These are phyloP conservation scores for Pyrus hybrid DNA, from an alignment of 331 rosid species.

Conservation along the genomic window DNA sequence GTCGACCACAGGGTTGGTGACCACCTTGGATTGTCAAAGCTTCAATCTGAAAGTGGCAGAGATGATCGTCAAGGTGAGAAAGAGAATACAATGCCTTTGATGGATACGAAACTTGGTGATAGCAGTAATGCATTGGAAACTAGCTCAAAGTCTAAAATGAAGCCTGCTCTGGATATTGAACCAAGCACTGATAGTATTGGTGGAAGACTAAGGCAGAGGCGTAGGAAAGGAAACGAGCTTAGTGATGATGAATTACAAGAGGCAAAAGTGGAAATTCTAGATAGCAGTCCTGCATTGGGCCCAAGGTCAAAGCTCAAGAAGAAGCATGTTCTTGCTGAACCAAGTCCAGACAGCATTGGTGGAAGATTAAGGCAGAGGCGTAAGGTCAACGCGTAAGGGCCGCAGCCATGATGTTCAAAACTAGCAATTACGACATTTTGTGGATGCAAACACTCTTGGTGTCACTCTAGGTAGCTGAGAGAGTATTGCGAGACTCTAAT, in stretches of 20 bases:
- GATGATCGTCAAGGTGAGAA: conserved; percentile 2
- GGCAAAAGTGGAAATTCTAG: not conserved
- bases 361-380: conserved; percentile 31
- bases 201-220: conserved; percentile 15
- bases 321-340: conserved; percentile 11
- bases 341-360: conserved; percentile 10
- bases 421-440: not conserved
- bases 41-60: conserved; percentile 2
- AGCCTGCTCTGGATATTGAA: conserved; percentile 1
- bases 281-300: not conserved
- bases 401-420: not conserved
- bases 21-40: conserved; percentile 1
- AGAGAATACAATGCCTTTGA: not conserved
- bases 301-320: not conserved
- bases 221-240: not conserved
- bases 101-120: not conserved
- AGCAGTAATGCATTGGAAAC: not conserved
- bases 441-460: not conserved
- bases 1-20: conserved; percentile 15
- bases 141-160: not conserved
- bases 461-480: not conserved
- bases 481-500: not conserved
- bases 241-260: not conserved
- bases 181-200: conserved; percentile 7
- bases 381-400: not conserved